Percentiles rank a stretch among this genome's conserved stretches.
Conservation (phyloP, 225 moss, liverwort and hornwort species). For the Straminergon stramineum region DNA sequence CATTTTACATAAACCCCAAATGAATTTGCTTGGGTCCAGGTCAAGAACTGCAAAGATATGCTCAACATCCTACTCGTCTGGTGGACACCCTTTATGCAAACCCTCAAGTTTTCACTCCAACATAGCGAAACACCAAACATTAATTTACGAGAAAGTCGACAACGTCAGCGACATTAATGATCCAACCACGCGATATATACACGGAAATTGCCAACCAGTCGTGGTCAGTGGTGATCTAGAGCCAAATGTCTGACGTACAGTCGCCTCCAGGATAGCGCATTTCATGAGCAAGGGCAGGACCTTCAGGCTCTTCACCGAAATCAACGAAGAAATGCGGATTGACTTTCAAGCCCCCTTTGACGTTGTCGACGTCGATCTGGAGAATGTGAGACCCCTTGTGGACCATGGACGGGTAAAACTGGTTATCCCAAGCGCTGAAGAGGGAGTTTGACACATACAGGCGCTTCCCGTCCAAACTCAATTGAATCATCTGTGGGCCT, state of each 20-base stretch:
- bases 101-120: background rate
- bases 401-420: slow-evolving; percentile 78
- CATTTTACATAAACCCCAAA: background rate
- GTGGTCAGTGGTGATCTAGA: slow-evolving; percentile 5
- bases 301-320: slow-evolving; percentile 80
- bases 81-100: background rate
- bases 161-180: background rate
- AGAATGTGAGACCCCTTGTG: slow-evolving; percentile 83
- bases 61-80: background rate
- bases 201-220: background rate
- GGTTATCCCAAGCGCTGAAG: slow-evolving; percentile 93
- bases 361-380: slow-evolving; percentile 82
- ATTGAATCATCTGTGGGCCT: slow-evolving; percentile 98
- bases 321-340: slow-evolving; percentile 76
- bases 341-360: slow-evolving; percentile 70
- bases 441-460: slow-evolving; percentile 83
- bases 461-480: slow-evolving; percentile 92
- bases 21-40: background rate
- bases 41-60: background rate
- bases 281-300: slow-evolving; percentile 91
- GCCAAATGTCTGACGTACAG: slow-evolving; percentile 97
- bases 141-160: background rate
- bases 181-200: background rate
- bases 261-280: slow-evolving; percentile 98
- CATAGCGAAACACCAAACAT: background rate